A percentile compares a stretch with the other conserved stretches of the same genome.
These are phyloP conservation scores for Pulchroboletus neoregius DNA, from an alignment of 1,284 basidiomycete species.

Conservation along the genomic window DNA sequence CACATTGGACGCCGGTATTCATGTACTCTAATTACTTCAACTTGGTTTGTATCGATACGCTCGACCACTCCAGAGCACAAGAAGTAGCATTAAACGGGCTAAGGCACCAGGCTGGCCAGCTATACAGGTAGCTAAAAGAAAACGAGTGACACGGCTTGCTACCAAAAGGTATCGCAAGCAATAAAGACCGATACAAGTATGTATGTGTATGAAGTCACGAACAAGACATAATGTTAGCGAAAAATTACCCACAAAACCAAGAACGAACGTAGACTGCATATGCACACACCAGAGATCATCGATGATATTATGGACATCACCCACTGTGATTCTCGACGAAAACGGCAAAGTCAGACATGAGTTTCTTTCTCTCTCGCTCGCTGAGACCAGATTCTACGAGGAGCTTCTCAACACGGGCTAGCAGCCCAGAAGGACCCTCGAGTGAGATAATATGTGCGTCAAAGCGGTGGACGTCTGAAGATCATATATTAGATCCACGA, in stretches of 20 bases:
- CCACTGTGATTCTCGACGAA: slow-evolving; percentile 47
- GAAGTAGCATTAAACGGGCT: slow-evolving; percentile 14
- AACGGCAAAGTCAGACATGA: slow-evolving; percentile 58
- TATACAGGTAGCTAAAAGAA: slow-evolving; percentile 1
- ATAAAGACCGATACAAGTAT: slow-evolving; percentile 22
- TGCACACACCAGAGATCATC: slow-evolving; percentile 6
- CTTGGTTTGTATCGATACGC: slow-evolving; percentile 1
- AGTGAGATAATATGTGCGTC: slow-evolving; percentile 71
- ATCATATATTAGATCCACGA: slow-evolving; percentile 9
- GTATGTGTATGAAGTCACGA: too few species aligned
- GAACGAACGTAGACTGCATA: slow-evolving; percentile 1
- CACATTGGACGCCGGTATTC: background rate
- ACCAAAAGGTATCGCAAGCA: slow-evolving; percentile 11
- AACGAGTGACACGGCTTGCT: slow-evolving; percentile 17
- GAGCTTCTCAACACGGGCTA: slow-evolving; percentile 57
- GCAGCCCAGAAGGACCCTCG: slow-evolving; percentile 64
- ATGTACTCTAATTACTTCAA: slow-evolving; percentile 16
- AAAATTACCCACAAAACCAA: slow-evolving; percentile 27
- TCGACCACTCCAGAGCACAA: background rate
- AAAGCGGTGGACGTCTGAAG: slow-evolving; percentile 59
- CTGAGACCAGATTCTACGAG: slow-evolving; percentile 46
- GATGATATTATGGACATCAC: slow-evolving; percentile 12
- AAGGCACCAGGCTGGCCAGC: slow-evolving; percentile 4
- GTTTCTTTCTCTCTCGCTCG: slow-evolving; percentile 44
- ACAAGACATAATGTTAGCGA: slow-evolving; percentile 17